Evolutionary conservation across 371 early-diverging fungal species (phyloP), one percentile per base, ranked within the genome.

Genomic region (Dichotomocladium elegans): DNA sequence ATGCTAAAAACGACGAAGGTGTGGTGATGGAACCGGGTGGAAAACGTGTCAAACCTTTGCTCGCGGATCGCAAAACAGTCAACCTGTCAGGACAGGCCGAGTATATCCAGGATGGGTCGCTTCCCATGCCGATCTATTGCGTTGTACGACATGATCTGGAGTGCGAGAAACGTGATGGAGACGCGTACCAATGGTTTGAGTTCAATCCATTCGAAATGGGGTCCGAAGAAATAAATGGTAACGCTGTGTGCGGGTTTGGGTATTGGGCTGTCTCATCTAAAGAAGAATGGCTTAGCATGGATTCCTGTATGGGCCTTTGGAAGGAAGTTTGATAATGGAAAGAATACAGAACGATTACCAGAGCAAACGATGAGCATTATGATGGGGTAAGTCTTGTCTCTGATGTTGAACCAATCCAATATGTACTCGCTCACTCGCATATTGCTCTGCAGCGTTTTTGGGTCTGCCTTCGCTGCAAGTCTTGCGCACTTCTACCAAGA

Each of bases 151-250:
- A 87, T 58, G 57, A 58, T 35, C 47, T 41, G n/a, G 50, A 48
- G 14, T 30, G 40, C 5, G 37, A 42, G 24, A 27, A 43, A 22
- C 35, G 50, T 31, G 44, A 60, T 44, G 47, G 52, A 33, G 46
- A 60, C 50, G 58, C 76, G 31, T 89, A 85, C 57, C 88, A 87
- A 46, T 91, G 91, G 91, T 88, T 88, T 57, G 91, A 91, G 49
- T 76, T 89, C 56, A 86, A 80, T 2, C 90, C 91, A 3, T 88
- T 80, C 55, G 88, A 91, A 53, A 71, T 88, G 57, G 91, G 91
- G 17, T 80, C 83, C 50, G 84, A 83, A 28, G 91, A 91, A 52
- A 72, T 86, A 6, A 70, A 70, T 52, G 86, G 86, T 84, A 68
- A 53, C 61, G 24, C 8, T 30, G 27, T 12, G 2, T 12, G 9